Base-by-base conservation (phyloP, 1,139 yeast species). In the Spathaspora sp. region DNA sequence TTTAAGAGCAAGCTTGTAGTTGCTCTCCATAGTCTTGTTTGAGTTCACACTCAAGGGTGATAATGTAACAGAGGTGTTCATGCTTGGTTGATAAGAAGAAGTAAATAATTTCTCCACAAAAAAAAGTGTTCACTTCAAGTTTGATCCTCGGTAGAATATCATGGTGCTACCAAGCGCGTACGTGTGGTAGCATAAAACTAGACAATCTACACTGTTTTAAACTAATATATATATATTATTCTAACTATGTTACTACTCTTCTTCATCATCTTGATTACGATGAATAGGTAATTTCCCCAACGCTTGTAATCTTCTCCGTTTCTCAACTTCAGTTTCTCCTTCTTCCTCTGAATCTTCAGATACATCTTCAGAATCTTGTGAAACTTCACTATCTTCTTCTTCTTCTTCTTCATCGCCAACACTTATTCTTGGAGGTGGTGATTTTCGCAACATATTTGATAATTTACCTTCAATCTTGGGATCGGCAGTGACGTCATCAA, bases 221-320 rank as follows among this genome's bases (percentile, higher is more conserved):
- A 25, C 23, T 20, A 20, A 20, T 20, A 20, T 9, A 25, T 27
- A 10, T 27, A n/a, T 27, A 27, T 27, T 27, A 27, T n/a, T 11
- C 10, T 31, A 31, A 31, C n/a, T n/a, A n/a, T n/a, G n/a, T n/a
- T 15, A 34, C 40, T 47, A 44, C 17, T 72, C 79, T 51, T 82
- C 86, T 55, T 84, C 89, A 55, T 84, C 89, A 55, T 80, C 81
- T 23, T 71, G 76, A 43, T 68, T 74, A 44, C 77, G 65, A 10
- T 62, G 65, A 2, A 70, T 64, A 2, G 70, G 66, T 25, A 77
- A 52, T 33, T 62, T 67, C 8, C 96, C 95, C 52, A 90, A 74
- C 1, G 97, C 97, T 3, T 93, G 91, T 51, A 89, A 67, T 54
- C 97, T 79, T 59, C 97, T 80, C 41, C 74, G 75, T 52, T 82